Percentiles rank a stretch among this genome's conserved stretches.
Conservation (phyloP, 2,329 filamentous ascomycete species). For the Pseudocercospora eumusae region DNA sequence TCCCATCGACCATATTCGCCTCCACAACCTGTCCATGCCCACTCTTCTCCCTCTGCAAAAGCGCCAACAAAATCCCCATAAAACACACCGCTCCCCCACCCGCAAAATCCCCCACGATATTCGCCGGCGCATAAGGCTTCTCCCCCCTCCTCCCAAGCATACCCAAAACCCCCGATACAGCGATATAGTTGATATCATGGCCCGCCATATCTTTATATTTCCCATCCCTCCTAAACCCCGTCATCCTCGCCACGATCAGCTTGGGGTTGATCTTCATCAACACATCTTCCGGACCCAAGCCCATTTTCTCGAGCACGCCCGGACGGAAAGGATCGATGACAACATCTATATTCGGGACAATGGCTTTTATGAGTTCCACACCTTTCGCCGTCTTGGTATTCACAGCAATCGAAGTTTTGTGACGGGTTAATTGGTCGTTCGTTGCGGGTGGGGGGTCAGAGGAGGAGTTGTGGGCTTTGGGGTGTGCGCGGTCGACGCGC, state of each 20-base stretch:
- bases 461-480: constrained; percentile 41
- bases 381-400: constrained; percentile 72
- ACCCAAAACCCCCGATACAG: constrained; percentile 75
- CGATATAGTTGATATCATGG: constrained; percentile 95
- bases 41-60: constrained; percentile 64
- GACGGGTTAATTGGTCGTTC: constrained; percentile 73
- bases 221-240: constrained; percentile 84
- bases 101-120: constrained; percentile 87
- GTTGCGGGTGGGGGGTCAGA: constrained; percentile 48
- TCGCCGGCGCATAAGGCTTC: constrained; percentile 76
- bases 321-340: constrained; percentile 93
- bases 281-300: constrained; percentile 67
- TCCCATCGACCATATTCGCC: constrained; percentile 95
- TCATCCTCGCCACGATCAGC: constrained; percentile 81
- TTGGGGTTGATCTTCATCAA: constrained; percentile 69
- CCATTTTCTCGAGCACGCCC: constrained; percentile 82
- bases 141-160: constrained; percentile 71
- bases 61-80: constrained; percentile 76
- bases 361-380: constrained; percentile 63
- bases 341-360: constrained; percentile 68
- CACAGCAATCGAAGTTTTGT: constrained; percentile 77
- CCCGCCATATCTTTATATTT: constrained; percentile 86
- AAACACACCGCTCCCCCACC: constrained; percentile 83
- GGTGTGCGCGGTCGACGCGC: constrained; percentile 70
- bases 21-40: constrained; percentile 86